phyloP scores from a whole-genome alignment of 192 early-diverging fungal species.

The Thoreauomyces humboldtii region DNA sequence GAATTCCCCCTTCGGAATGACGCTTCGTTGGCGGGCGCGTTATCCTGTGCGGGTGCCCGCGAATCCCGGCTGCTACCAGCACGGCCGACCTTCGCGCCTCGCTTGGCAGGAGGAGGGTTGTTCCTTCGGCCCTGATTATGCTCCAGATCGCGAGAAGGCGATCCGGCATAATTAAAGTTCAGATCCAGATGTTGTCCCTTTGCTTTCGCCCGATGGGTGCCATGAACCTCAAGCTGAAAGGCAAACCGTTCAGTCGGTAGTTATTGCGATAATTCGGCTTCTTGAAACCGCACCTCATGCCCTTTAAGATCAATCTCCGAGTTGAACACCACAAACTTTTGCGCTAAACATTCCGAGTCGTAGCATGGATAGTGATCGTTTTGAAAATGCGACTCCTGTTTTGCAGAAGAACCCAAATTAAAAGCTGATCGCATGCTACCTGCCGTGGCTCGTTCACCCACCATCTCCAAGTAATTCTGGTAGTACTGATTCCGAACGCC shows the following conservation, averaged over 20 bases:
- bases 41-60: too few species aligned
- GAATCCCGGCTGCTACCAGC: neutral
- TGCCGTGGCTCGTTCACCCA: slow-evolving; percentile 37
- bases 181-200: slow-evolving; percentile 42
- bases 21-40: neutral
- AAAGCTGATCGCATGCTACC: neutral
- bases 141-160: slow-evolving; percentile 26
- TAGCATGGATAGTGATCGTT: slow-evolving; percentile 78
- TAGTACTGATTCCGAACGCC: slow-evolving; percentile 86
- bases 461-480: slow-evolving; percentile 74
- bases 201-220: slow-evolving; percentile 11
- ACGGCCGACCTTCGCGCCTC: neutral
- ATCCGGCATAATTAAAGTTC: slow-evolving; percentile 42
- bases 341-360: slow-evolving; percentile 78
- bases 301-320: slow-evolving; percentile 87
- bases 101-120: neutral
- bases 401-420: neutral
- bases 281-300: slow-evolving; percentile 66
- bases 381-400: slow-evolving; percentile 71
- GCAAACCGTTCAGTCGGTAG: neutral
- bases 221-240: slow-evolving; percentile 33
- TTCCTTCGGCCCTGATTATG: neutral
- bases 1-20: neutral
- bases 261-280: slow-evolving; percentile 19
- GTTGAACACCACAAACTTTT: slow-evolving; percentile 95